phyloP scores from a whole-genome alignment of 2,329 filamentous ascomycete species.

The Diaporthe aspalathi region DNA sequence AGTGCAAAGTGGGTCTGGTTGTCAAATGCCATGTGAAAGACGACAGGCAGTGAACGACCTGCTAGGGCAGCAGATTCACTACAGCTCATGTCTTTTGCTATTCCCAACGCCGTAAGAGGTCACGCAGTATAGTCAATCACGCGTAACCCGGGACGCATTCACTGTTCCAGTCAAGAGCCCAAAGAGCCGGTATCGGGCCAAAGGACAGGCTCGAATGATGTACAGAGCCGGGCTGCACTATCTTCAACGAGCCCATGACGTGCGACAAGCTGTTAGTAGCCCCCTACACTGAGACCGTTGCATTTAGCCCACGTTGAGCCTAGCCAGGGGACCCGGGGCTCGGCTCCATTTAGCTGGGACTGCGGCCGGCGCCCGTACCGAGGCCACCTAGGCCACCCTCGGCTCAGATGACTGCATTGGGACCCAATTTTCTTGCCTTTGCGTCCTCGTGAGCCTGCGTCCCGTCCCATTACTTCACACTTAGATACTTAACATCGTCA shows the following conservation, averaged over 20 bases:
- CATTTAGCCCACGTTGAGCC: constrained; percentile 11
- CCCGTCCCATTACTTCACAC: too few species aligned
- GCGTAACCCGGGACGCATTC: not conserved
- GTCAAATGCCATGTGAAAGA: constrained; percentile 24
- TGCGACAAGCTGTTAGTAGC: constrained; percentile 10
- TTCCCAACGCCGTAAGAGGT: not conserved
- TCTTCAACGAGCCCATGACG: constrained; percentile 2
- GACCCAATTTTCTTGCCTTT: not conserved
- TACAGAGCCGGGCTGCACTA: constrained; percentile 1
- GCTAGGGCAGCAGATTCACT: not conserved
- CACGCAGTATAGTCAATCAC: not conserved
- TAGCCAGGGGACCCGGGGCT: constrained; percentile 7
- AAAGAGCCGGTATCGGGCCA: constrained; percentile 13
- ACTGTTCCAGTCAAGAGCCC: not conserved
- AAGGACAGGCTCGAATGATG: not conserved
- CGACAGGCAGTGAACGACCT: not conserved
- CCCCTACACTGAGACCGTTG: not conserved
- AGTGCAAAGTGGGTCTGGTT: constrained; percentile 1
- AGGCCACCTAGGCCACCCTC: constrained; percentile 10
- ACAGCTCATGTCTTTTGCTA: not conserved
- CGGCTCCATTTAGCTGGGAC: constrained; percentile 5
- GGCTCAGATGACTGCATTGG: not conserved
- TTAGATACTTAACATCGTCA: too few species aligned
- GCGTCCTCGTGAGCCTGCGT: not conserved
- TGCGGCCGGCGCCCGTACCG: not conserved